Base-by-base conservation (phyloP, 1,139 yeast species). In the Debaryomyces sp. region DNA sequence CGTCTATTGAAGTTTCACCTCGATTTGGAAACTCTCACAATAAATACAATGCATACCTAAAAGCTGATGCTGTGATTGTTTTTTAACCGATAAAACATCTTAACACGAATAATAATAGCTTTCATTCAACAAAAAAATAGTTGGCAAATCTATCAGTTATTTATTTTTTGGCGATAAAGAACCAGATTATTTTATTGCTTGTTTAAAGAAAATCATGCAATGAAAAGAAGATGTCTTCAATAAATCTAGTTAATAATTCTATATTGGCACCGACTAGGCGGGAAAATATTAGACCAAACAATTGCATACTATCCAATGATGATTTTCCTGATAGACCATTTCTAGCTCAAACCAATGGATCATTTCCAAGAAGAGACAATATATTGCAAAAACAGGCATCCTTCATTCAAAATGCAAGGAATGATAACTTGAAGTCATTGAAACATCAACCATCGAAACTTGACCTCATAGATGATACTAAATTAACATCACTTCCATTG, bases 401-500 rank as follows among this genome's bases (percentile, higher is more conserved):
- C n/a, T 43, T 46, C 26, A 37, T 27, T 18, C 29, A 29, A 13
- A 45, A 41, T 34, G 23, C 43, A 22, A 30, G 43, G 18, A 27
- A 22, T 5, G 32, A 13, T 7, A 41, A 24, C 13, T 30, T 17
- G 23, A 43, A 38, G 24, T 10, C 43, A 7, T 46, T 61, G 30
- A 50, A 53, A 12, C 62, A 62, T 41, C 62, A 62, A 82, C 85
- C 61, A n/a, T 85, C 91, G 1, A 75, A 76, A 49, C 67, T 87
- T 10, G 91, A 86, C 54, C 68, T 85, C 48, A 72, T 86, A 5
- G 90, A 87, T 59, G 81, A 76, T 56, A 74, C 78, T 6, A 77
- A 79, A 17, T 65, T 87, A 46, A 86, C 92, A 0, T 84, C 90
- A 2, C 78, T 85, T 53, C 90, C 90, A 5, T 61, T 82, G 33